Percentiles rank a stretch among this genome's conserved stretches.
These are phyloP conservation scores for Cynanchum wilfordii DNA, from an alignment of 257 asterid species.

Conservation along the genomic window DNA sequence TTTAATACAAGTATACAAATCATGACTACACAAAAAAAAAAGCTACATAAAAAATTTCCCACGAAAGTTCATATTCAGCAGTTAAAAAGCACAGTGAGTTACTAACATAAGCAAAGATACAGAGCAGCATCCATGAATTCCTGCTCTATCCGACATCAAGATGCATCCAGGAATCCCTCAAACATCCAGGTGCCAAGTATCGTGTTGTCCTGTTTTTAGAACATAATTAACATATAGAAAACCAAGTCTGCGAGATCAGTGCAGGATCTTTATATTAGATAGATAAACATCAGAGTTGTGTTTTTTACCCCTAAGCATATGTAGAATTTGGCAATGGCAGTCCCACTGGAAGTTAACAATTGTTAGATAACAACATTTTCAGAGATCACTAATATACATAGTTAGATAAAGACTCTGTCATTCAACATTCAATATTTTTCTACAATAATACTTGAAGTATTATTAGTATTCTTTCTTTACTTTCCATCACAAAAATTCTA, in stretches of 20 bases:
- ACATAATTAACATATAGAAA: background rate
- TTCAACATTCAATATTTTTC: background rate
- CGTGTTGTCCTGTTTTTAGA: background rate
- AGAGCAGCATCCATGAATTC: background rate
- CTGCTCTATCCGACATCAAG: background rate
- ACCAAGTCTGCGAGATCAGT: background rate
- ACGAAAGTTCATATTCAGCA: background rate
- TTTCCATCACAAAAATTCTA: background rate
- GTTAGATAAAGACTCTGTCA: background rate
- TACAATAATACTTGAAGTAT: background rate
- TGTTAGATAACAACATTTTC: background rate
- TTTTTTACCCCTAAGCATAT: background rate
- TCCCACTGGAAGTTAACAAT: background rate
- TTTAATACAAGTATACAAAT: background rate
- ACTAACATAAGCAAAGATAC: background rate
- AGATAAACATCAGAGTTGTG: background rate
- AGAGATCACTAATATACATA: background rate
- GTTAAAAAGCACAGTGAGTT: background rate
- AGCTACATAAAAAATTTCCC: background rate
- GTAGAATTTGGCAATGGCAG: background rate
- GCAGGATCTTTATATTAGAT: background rate
- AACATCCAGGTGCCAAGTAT: background rate
- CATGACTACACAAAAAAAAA: no score
- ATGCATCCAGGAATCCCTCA: background rate
- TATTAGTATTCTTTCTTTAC: background rate